Base-by-base conservation (phyloP, 2,329 filamentous ascomycete genomes). In the Colletotrichum sublineola region DNA sequence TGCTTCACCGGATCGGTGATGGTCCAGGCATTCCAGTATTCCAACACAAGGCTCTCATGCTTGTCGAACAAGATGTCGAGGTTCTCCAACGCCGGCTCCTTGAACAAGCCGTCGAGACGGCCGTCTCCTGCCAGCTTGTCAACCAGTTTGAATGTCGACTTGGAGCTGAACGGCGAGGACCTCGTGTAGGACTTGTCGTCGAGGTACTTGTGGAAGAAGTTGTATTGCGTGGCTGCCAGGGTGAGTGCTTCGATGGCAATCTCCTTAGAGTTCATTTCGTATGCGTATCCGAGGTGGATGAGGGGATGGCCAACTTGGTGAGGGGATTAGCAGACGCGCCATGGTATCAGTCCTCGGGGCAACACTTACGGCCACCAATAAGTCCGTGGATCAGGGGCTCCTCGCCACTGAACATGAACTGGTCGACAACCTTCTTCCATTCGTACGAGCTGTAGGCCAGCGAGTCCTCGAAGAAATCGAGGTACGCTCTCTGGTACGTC, bases 391-490 rank as follows among this genome's bases (percentile, higher is more conserved):
- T 89, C 69, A 99, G 82, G 5, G 96, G 95, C 79, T 93, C 86
- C 63, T 93, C 88, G 44, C 91, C 92, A 53, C 86, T 82, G 75
- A 96, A 93, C 57, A 99, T 82, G 79, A 93, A 98, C 73, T 95
- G 89, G 3, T 90, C 84, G 11, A 97, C 85, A 3, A 97, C 89
- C 65, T 87, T 85, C 78, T 92, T 93, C 94, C 96, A 98, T 79
- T 97, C 89, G 80, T 98, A 98, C 46, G 90, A 86, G 77, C 91
- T 89, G 38, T 85, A 84, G 3, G 94, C 95, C 40, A 98, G 85
- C 77, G 94, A 91, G 80, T 99, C 96, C 80, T 99, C 96, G 79
- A 97, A 98, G 80, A 96, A 98, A 80, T 99, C 95, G 68, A 99
- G 86, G 79, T 92, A 99, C 0, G 95, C 96, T 72, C 96, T 89